Base-by-base conservation (phyloP, 306 rosid genomes). In the Fragaria iinumae region DNA sequence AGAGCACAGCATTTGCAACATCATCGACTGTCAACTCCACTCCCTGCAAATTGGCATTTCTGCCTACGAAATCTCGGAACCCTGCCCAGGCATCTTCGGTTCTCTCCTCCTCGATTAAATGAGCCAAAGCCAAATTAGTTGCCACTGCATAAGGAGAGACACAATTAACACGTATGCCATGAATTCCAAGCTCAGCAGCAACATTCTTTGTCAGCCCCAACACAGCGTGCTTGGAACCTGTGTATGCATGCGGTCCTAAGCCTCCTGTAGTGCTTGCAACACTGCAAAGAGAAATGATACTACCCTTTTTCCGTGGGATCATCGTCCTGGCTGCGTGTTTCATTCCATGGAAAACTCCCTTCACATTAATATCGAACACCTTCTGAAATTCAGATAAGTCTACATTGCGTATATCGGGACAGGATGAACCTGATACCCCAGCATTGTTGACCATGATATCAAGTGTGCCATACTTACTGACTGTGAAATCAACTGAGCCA, bases 361-460 rank as follows among this genome's bases (percentile, higher is more conserved):
- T 94, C 48, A 83, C 93, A 18, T 94, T 94, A 29, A 91, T 67
- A 36, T 80, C 80, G 27, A 90, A 90, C n/a, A 94, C 91, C 80
- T 84, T 90, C 68, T 94, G 90, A 39, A 91, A 94, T 81, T 94
- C 97, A 0, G 82, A 67, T 67, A 94, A 50, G 55, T 90, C 90
- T 0, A 6, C 86, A 3, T 86, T 57, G 23, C 96, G 91, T 77
- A 94, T 94, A 86, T 94, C 97, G 0, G 77, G 57, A 66, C 91
- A 80, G 29, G 96, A 95, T 0, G 89, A 44, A 8, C 98, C 98
- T 3, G 91, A 77, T 4, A 90, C 71, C 62, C 98, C 98, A 0
- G 98, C 98, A 76, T 91, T 94, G 83, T 94, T 94, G 73, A 94
- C 90, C 77, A 91, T 77, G 82, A 94, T 89, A 78, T 94, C 97